A percentile compares a stretch with the other conserved stretches of the same genome.
These are phyloP conservation scores for Pyronema domesticum DNA, from an alignment of 495 filamentous ascomycete species.

Conservation along the genomic window DNA sequence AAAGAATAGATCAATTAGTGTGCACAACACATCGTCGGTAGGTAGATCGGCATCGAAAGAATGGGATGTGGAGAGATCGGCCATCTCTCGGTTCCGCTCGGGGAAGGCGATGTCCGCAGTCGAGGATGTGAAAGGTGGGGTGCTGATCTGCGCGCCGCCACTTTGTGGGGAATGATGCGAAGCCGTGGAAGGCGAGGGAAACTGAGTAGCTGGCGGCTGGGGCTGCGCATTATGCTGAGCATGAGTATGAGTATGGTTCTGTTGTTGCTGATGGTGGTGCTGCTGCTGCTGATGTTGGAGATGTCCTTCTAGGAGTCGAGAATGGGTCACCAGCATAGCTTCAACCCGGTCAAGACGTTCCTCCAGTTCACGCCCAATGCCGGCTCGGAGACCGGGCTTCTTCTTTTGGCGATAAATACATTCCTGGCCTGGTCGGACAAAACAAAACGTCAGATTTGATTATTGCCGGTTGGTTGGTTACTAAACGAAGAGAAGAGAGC, in stretches of 20 bases:
- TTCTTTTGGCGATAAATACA: constrained; percentile 24
- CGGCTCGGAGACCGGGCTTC: constrained; percentile 42
- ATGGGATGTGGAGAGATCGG: constrained; percentile 25
- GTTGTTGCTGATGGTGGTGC: constrained; percentile 15
- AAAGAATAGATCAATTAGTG: constrained; percentile 71
- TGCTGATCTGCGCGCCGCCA: not conserved
- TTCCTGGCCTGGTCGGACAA: constrained; percentile 12
- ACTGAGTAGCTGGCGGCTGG: constrained; percentile 13
- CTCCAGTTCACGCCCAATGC: constrained; percentile 76
- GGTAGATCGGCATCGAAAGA: constrained; percentile 57
- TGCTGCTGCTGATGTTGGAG: constrained; percentile 25
- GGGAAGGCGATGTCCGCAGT: constrained; percentile 16
- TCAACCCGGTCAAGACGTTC: constrained; percentile 47
- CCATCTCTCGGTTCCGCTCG: constrained; percentile 17
- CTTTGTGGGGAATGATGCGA: constrained; percentile 17
- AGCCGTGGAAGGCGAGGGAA: constrained; percentile 18
- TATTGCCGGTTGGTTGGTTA: not conserved
- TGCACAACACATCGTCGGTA: constrained; percentile 67
- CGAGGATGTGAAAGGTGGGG: constrained; percentile 25
- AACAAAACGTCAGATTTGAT: not conserved
- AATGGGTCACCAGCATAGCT: constrained; percentile 34
- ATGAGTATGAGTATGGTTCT: constrained; percentile 1
- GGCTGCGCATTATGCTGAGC: constrained; percentile 1
- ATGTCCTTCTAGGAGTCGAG: constrained; percentile 26
- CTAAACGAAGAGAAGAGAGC: not conserved